Evolutionary conservation across 164 flowering plant species (phyloP), one percentile per base, ranked within the genome.

Genomic region (Sedum album): DNA sequence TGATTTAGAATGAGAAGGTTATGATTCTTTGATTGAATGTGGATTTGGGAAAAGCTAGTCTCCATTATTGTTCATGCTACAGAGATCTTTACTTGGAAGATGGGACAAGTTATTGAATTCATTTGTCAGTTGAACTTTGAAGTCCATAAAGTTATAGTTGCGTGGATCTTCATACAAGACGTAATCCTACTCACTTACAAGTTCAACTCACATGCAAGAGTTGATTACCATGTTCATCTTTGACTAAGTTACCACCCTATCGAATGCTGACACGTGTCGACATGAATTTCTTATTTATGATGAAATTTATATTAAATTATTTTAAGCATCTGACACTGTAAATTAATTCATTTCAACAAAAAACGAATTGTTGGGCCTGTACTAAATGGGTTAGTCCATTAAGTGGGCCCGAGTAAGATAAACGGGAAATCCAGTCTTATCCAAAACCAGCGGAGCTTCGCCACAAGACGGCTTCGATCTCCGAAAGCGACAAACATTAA

Each of bases 391-490:
- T 10, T 23, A 20, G 33, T 4, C 62, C 31, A 28, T 57, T 11
- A 28, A 10, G 33, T 57, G 62, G 62, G 33, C 62, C 33, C 33
- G 62, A 14, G 13, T 26, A 26, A 23, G 62, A 57, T 57, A 57
- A 26, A 51, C 33, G 18, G 33, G 62, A 57, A 57, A 57, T 57
- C 62, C 33, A 57, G 62, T 5, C 62, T 57, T 57, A 57, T 57
- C 62, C 62, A 57, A 57, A 28, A 57, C 62, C 35, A 57, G 57
- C 7, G 57, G 57, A n/a, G 57, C 7, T 6, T 51, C 28, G 6
- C 57, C 13, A 6, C 26, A 46, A 15, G n/a, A 14, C 51, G n/a
- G n/a, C 38, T 7, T 35, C 38, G 38, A 3, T 35, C 38, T n/a
- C n/a, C n/a, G n/a, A n/a, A n/a, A n/a, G n/a, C n/a, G n/a, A n/a